phyloP scores from a whole-genome alignment of 176 grass and related monocot species.

The Lolium multiflorum region DNA sequence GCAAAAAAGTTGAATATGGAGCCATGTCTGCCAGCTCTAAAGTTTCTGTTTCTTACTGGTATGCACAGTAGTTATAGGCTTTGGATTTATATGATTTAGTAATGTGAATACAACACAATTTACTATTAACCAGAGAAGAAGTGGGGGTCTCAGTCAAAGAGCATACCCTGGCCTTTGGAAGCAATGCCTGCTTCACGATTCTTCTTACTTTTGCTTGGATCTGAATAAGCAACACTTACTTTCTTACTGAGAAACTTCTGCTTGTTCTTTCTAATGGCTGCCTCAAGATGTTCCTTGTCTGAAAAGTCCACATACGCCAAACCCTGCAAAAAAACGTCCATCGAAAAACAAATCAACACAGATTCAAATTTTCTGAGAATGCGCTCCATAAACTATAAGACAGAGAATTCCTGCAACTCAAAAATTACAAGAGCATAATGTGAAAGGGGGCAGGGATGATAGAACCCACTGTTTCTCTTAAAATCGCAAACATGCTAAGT shows the following conservation, averaged over 20 bases:
- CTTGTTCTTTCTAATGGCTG: constrained; percentile 88
- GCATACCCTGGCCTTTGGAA: constrained; percentile 57
- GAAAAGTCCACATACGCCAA: constrained; percentile 97
- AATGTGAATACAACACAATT: not conserved
- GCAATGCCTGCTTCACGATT: constrained; percentile 43
- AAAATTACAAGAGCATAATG: constrained; percentile 2
- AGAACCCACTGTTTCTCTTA: not conserved
- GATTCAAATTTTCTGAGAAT: constrained; percentile 21
- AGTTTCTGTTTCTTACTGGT: not conserved
- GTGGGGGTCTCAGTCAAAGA: constrained; percentile 5
- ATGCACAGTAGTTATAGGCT: constrained; percentile 11
- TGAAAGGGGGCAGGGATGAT: not conserved
- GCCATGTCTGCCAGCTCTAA: constrained; percentile 3
- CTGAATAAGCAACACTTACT: constrained; percentile 85
- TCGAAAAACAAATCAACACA: constrained; percentile 31
- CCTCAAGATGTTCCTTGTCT: constrained; percentile 80
- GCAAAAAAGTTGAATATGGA: not conserved
- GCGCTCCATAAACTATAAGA: not conserved
- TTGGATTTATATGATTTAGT: constrained; percentile 2
- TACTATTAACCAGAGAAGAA: constrained; percentile 5
- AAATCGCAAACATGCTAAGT: constrained; percentile 13
- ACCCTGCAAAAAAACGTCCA: constrained; percentile 59
- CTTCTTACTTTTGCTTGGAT: constrained; percentile 82
- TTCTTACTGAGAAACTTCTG: constrained; percentile 68
- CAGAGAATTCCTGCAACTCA: not conserved